Base-by-base conservation (phyloP, 208 protist species). In the Acanthamoeba quina region DNA sequence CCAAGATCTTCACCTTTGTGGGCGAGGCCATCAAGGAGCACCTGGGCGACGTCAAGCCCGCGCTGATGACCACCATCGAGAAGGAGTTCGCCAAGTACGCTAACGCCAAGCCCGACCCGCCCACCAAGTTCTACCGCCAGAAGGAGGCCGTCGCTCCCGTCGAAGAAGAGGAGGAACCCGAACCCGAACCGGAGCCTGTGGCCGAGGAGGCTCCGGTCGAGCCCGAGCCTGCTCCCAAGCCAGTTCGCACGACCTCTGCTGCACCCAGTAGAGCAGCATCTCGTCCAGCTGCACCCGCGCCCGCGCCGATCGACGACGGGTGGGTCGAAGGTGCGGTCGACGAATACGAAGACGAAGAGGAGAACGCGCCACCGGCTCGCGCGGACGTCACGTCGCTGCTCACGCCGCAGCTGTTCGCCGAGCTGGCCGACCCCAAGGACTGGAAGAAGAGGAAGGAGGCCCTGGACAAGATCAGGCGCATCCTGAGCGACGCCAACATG, bases 371-470 rank as follows among this genome's bases (percentile, higher is more conserved):
- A 24, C 37, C 94, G 9, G 70, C 52, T 3, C 49, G 90, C 5
- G 62, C 47, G 4, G 94, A 95, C 70, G 21, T 95, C 17, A 52
- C 52, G 13, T 5, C 56, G 24, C 74, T 90, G 19, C 58, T 90
- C 21, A 93, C 52, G 10, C 10, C 64, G 10, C 21, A 76, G 37
- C 29, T 95, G 26, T 29, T 94, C 5, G 47, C n/a, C 11, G 64
- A 96, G 26, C 56, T 96, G 29, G 37, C 44, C 52, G 70, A 96
- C 56, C 15, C 66, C 37, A 95, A 90, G 83, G 88, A 95, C 85
- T 96, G 95, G 95, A 96, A 92, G 54, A 15, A 93, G 37, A 58
- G 95, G 19, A 85, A 60, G 31, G 94, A 94, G 64, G 95, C 88
- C 3, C 37, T 96, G 47, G 89, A 96, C 31, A 54, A 94, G 66